A percentile compares a stretch with the other conserved stretches of the same genome.
These are phyloP conservation scores for Beverwykella pulmonaria DNA, from an alignment of 495 filamentous ascomycete genomes.

Conservation along the genomic window DNA sequence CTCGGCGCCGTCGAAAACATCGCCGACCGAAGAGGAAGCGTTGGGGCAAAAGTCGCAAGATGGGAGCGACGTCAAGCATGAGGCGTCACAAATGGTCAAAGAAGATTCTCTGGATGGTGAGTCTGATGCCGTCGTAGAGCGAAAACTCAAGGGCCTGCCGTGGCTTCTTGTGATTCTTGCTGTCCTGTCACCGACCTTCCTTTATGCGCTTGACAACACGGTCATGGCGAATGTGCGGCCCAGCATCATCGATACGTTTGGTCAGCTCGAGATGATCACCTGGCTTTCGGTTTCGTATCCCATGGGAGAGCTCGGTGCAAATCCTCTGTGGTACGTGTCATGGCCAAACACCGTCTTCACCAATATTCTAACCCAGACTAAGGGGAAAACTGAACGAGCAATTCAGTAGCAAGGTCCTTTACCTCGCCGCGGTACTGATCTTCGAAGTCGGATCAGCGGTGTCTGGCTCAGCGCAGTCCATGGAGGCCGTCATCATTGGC, in stretches of 20 bases:
- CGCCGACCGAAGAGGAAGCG: too few relatives aligned
- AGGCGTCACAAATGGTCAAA: too few relatives aligned
- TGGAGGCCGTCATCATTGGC: slow-evolving; percentile 44
- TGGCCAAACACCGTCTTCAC: not conserved
- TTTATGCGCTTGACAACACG: slow-evolving; percentile 38
- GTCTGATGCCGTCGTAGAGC: not conserved
- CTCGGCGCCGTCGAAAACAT: too few relatives aligned
- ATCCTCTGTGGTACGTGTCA: slow-evolving; percentile 17
- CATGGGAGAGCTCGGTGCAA: slow-evolving; percentile 6
- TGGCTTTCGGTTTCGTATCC: slow-evolving; percentile 36
- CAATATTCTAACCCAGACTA: not conserved
- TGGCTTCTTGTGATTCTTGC: slow-evolving; percentile 17
- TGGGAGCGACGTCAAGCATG: too few relatives aligned
- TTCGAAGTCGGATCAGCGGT: slow-evolving; percentile 47
- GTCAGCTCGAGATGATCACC: slow-evolving; percentile 23
- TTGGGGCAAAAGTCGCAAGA: too few relatives aligned
- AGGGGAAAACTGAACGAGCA: slow-evolving; percentile 27
- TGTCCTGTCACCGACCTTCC: slow-evolving; percentile 17
- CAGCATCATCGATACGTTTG: slow-evolving; percentile 29
- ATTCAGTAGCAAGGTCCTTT: slow-evolving; percentile 46
- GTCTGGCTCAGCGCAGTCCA: slow-evolving; percentile 43
- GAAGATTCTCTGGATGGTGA: too few relatives aligned
- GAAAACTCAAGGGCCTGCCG: not conserved
- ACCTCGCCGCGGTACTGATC: slow-evolving; percentile 33
- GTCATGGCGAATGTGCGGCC: slow-evolving; percentile 34